Base-by-base conservation (phyloP, 2,329 filamentous ascomycete species). In the Pseudocercospora musae region DNA sequence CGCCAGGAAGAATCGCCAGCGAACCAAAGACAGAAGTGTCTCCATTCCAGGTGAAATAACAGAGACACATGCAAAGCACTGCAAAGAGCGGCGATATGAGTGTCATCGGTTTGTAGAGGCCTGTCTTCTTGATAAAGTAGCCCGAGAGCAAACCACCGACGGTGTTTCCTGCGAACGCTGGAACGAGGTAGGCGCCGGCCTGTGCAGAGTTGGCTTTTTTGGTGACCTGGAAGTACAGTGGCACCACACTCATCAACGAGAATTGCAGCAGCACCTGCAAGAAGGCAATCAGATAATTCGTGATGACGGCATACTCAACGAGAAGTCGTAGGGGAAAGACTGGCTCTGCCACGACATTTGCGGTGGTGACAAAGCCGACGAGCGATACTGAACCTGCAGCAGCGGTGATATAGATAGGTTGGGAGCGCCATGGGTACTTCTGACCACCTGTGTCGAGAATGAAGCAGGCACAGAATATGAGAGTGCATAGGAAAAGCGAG, bases 211-310 rank as follows among this genome's bases (percentile, higher is more conserved):
- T 85, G 2, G 81, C 82, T 0, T 79, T 77, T 4, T 82, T 77
- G 0, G 87, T 87, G 0, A 88, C 82, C 61, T 89, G 85, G 66
- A 91, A 91, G 74, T 91, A 91, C 0, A 91, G 74, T 0, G 89
- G 89, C 0, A 90, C 82, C 0, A 83, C 82, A 58, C 86, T 87
- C 84, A 90, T 87, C 71, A 86, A 81, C 0, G 80, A 82, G 8
- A 86, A 73, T 68, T 91, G 89, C 0, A 86, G 84, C 0, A 81
- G 79, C 0, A 78, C 75, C 64, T 89, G 87, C 0, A 84, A 75
- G 1, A 78, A 76, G 21, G 80, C 78, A 40, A 87, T 82, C 0
- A 82, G 62, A 61, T 85, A 85, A 0, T 82, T 81, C 1, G 81
- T 77, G 3, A 86, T 75, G 0, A 86, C 81, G 56, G 85, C 83